These are phyloP conservation scores for Physcia stellaris DNA, from an alignment of 495 filamentous ascomycete genomes.

Conservation along the genomic window DNA sequence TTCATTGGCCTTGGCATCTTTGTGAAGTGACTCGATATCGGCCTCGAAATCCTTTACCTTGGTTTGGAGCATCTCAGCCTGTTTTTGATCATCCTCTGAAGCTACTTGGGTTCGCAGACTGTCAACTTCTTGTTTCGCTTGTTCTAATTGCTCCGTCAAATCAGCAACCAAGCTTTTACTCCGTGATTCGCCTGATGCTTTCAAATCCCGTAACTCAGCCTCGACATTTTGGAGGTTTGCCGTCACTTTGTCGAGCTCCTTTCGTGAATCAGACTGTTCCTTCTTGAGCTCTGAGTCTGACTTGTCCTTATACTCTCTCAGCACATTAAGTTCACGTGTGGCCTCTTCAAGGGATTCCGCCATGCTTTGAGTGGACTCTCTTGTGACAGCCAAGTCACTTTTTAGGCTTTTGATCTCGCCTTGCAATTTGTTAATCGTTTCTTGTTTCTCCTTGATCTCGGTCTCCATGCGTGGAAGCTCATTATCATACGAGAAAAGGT, in stretches of 20 bases:
- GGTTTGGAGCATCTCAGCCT: slow-evolving; percentile 23
- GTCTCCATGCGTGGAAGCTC: slow-evolving; percentile 55
- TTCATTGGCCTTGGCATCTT: slow-evolving; percentile 32
- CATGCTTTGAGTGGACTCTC: slow-evolving; percentile 53
- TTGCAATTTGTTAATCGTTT: slow-evolving; percentile 53
- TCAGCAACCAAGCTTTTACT: slow-evolving; percentile 29
- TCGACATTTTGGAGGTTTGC: slow-evolving; percentile 27
- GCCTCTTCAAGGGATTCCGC: slow-evolving; percentile 47
- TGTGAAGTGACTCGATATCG: slow-evolving; percentile 23
- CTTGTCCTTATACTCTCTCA: slow-evolving; percentile 43
- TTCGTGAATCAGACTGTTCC: slow-evolving; percentile 6
- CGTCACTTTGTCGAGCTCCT: slow-evolving; percentile 18
- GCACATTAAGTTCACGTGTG: slow-evolving; percentile 41
- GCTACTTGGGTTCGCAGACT: slow-evolving; percentile 29
- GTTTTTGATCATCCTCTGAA: slow-evolving; percentile 25
- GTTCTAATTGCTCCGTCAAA: slow-evolving; percentile 40
- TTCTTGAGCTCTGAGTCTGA: slow-evolving; percentile 32
- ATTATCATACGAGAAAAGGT: slow-evolving; percentile 80
- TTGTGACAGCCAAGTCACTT: slow-evolving; percentile 38
- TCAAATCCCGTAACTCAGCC: slow-evolving; percentile 13
- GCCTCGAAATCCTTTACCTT: slow-evolving; percentile 7
- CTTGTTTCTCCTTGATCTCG: slow-evolving; percentile 46
- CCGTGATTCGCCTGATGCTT: slow-evolving; percentile 29
- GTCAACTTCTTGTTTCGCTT: slow-evolving; percentile 38
- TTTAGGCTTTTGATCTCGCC: slow-evolving; percentile 42